Base-by-base conservation (phyloP, 192 early-diverging fungal species). In the Coemansia sp. region DNA sequence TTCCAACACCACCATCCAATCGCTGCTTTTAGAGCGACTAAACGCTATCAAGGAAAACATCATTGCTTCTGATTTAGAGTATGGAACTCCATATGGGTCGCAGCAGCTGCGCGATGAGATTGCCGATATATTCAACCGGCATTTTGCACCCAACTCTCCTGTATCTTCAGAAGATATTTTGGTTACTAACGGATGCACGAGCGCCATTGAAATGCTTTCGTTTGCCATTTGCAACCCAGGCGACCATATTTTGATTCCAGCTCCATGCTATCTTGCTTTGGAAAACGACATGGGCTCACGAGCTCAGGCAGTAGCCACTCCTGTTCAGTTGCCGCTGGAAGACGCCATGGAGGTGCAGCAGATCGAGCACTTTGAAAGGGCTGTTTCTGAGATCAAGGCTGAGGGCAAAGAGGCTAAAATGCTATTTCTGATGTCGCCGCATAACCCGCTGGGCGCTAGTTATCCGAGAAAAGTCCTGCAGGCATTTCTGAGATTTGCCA, bases 181-280 rank as follows among this genome's bases (percentile, higher is more conserved):
- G 8, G 79, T 87, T 14, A 68, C 72, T 12, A 84, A 84, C 53
- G 93, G 93, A 8, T 86, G 84, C 52, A 81, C 81, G 7, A 67
- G 82, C 6, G 81, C 83, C 3, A 74, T 93, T 36, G 79, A 83
- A 61, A 83, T 82, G 63, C 63, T 93, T 18, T 65, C 77, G 4
- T 82, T 84, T 46, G 80, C 80, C 11, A 72, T 86, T 6, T 80
- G 82, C 46, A 80, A 94, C 55, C 75, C 79, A 0, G 89, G 87
- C 18, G 91, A 93, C 47, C 84, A 80, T 26, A 62, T 93, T 7
- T 58, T 94, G 55, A 81, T 91, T 20, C 85, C 87, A 6, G 70
- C 83, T 7, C 91, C 91, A 0, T 91, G 78, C 63, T 93, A 93
- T 59, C 85, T 87, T 7, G 87, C 84, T 6, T 88, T 93, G 58